phyloP scores from a whole-genome alignment of 345 rosid genomes.

The Alliaria petiolata region DNA sequence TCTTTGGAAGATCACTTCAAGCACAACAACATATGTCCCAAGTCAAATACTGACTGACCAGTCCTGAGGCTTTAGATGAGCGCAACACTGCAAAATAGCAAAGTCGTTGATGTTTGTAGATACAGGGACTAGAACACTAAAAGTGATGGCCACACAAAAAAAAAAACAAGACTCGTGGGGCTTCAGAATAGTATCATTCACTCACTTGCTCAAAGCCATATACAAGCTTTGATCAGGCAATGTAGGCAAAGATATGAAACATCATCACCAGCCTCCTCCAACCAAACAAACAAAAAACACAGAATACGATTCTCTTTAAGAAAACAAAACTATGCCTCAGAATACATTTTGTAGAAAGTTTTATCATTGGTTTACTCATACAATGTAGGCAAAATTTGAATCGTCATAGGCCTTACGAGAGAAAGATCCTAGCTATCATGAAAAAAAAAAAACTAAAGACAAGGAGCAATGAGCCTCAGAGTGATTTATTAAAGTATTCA shows the following conservation, averaged over 20 bases:
- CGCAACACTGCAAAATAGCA: too few relatives aligned
- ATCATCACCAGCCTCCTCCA: constrained; percentile 27
- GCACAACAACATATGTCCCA: too few relatives aligned
- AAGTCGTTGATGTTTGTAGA: too few relatives aligned
- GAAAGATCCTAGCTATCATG: background rate
- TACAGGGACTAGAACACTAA: background rate
- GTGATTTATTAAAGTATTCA: background rate
- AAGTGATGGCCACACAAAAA: background rate
- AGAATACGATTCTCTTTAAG: background rate
- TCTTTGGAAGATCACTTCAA: too few relatives aligned
- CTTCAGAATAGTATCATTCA: constrained; percentile 29
- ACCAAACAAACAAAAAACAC: background rate
- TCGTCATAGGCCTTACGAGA: background rate
- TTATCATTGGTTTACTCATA: constrained; percentile 10
- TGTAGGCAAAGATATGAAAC: constrained; percentile 32
- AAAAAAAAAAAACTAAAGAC: too few relatives aligned
- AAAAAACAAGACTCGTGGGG: background rate
- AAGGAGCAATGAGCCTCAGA: constrained; percentile 18
- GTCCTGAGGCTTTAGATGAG: too few relatives aligned
- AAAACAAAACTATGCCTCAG: constrained; percentile 13
- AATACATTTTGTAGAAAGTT: background rate
- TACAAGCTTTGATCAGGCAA: constrained; percentile 30
- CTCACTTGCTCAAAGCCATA: constrained; percentile 25
- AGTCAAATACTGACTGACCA: too few relatives aligned
- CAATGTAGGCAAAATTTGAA: constrained; percentile 23